Evolutionary conservation across 2,329 filamentous ascomycete genomes (phyloP), one percentile per base, ranked within the genome.

Genomic region (Colletotrichum sp.): DNA sequence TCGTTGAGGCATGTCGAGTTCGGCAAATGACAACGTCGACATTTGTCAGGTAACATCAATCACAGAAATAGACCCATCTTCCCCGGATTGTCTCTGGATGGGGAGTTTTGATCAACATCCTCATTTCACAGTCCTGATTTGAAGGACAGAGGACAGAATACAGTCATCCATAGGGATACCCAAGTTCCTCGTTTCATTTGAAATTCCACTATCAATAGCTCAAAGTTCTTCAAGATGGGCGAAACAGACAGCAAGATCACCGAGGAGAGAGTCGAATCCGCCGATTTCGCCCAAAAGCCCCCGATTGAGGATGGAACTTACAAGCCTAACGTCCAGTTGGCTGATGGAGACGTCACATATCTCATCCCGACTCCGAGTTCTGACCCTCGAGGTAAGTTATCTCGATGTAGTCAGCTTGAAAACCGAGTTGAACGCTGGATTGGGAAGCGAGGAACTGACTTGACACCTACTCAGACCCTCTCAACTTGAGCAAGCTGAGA

Each of bases 351-450:
- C 55, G 79, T 82, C 58, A 78, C 84, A 28, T 84, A 83, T 13
- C 71, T 73, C 72, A 83, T 84, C 30, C 82, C 83, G 2, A 81
- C 81, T 10, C 82, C 83, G 3, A 84, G 82, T 8, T 78, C 81
- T 12, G 83, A 84, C 77, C 83, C 83, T 5, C 80, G 77, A 26
- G 79, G 79, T 80, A 67, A 65, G 70, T 9, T 4, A 6, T 28
- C 2, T 55, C 8, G 10, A 9, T 2, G 5, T 15, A n/a, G 3
- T 7, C 16, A 10, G 26, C 52, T 24, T 32, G 6, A 13, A 5
- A 10, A 6, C n/a, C 6, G 4, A 48, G 43, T 48, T 48, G 3
- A 13, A 48, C 5, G 1, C n/a, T 36, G 34, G 15, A 13, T 48
- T 21, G 43, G 38, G 38, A n/a, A 12, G 38, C 18, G n/a, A 3